phyloP scores from a whole-genome alignment of 306 rosid species.

The Vigna mungo region DNA sequence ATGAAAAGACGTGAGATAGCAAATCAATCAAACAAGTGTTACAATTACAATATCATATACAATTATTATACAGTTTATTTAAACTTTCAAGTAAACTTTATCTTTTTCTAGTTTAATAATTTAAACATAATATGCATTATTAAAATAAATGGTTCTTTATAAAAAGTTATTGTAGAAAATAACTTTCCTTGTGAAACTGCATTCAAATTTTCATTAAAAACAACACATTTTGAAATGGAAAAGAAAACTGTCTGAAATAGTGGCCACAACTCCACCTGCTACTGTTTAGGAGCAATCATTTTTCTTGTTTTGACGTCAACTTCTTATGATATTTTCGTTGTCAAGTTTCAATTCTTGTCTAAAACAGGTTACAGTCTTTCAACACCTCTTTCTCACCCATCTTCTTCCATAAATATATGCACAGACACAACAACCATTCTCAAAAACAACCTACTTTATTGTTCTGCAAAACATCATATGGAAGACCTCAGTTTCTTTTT shows the following conservation, averaged over 20 bases:
- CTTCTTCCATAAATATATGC: slow-evolving; percentile 30
- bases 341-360: not conserved
- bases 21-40: too few species aligned
- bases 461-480: slow-evolving; percentile 38
- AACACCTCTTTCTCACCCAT: not conserved
- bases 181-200: too few species aligned
- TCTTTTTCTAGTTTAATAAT: too few species aligned
- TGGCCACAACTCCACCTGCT: not conserved
- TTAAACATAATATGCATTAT: too few species aligned
- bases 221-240: too few species aligned
- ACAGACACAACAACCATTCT: not conserved
- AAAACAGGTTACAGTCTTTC: not conserved
- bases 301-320: not conserved
- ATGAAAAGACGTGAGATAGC: too few species aligned
- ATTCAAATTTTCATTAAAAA: too few species aligned
- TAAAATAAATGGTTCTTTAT: too few species aligned
- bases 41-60: too few species aligned
- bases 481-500: slow-evolving; percentile 56
- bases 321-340: not conserved
- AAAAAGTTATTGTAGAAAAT: too few species aligned
- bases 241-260: not conserved
- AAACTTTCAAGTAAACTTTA: too few species aligned
- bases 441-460: not conserved
- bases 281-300: not conserved
- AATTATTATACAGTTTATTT: too few species aligned